Evolutionary conservation across 495 filamentous ascomycete genomes (phyloP).

Genomic region (Coniosporium apollinis): DNA sequence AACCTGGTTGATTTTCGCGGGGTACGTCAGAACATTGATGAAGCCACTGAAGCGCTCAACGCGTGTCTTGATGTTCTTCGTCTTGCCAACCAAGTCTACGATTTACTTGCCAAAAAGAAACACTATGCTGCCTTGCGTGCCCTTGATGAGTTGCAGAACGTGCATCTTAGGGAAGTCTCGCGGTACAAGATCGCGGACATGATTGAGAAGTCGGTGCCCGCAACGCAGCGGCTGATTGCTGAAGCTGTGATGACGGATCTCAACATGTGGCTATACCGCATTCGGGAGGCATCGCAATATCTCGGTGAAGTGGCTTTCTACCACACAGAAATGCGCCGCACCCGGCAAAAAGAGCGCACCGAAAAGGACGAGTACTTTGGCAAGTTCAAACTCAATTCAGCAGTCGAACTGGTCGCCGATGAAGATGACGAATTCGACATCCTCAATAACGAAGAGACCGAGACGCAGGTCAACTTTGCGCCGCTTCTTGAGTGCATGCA

Average conservation of each 20-base stretch:
- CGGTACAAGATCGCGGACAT: slow-evolving; percentile 91
- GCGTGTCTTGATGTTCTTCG: slow-evolving; percentile 85
- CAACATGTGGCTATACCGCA: slow-evolving; percentile 93
- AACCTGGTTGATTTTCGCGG: slow-evolving; percentile 76
- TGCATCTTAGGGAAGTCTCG: slow-evolving; percentile 80
- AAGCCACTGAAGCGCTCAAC: slow-evolving; percentile 73
- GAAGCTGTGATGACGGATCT: slow-evolving; percentile 94
- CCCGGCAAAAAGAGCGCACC: slow-evolving; percentile 63
- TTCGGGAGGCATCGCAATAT: slow-evolving; percentile 88
- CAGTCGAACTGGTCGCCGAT: slow-evolving; percentile 87
- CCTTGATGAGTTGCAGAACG: slow-evolving; percentile 88
- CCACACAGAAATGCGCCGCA: slow-evolving; percentile 76
- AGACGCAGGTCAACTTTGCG: slow-evolving; percentile 83
- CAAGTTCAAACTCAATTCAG: slow-evolving; percentile 84
- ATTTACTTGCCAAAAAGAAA: slow-evolving; percentile 75
- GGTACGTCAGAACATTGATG: slow-evolving; percentile 91
- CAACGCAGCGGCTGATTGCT: slow-evolving; percentile 81
- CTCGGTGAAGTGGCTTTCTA: slow-evolving; percentile 95
- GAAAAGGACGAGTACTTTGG: slow-evolving; percentile 52
- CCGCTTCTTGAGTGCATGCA: slow-evolving; percentile 91
- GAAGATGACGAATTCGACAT: slow-evolving; percentile 92
- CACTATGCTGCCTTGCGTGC: slow-evolving; percentile 91
- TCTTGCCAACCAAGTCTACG: slow-evolving; percentile 86
- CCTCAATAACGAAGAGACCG: slow-evolving; percentile 81
- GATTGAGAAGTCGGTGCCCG: slow-evolving; percentile 87